A percentile compares a stretch with the other conserved stretches of the same genome.
Conservation (phyloP, 2,329 filamentous ascomycete genomes). For the Colletotrichum neosansevieriae region DNA sequence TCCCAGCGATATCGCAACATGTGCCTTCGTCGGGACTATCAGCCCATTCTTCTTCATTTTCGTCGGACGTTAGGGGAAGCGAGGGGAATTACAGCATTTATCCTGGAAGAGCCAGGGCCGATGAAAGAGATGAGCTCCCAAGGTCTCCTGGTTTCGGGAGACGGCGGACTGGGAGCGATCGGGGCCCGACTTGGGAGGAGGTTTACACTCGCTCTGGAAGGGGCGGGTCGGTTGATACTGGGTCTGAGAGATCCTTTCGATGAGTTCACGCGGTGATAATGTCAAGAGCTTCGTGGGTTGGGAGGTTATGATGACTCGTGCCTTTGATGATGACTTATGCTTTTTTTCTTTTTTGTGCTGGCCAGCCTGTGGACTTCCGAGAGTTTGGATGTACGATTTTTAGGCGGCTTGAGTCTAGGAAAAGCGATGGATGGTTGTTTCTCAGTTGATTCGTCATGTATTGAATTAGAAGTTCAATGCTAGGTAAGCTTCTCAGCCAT, state of each 20-base stretch:
- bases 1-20: slow-evolving; percentile 25
- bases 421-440: background rate
- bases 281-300: background rate
- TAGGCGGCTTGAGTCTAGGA: background rate
- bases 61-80: slow-evolving; percentile 9
- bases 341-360: background rate
- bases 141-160: slow-evolving; percentile 14
- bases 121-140: slow-evolving; percentile 20
- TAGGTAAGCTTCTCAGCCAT: no score
- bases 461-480: no score
- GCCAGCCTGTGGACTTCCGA: background rate
- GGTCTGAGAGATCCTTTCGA: slow-evolving; percentile 21
- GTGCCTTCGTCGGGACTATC: background rate
- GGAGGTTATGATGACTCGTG: slow-evolving; percentile 7
- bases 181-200: slow-evolving; percentile 30
- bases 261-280: background rate
- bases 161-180: background rate
- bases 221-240: slow-evolving; percentile 7
- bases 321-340: slow-evolving; percentile 2
- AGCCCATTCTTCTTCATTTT: background rate
- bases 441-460: background rate
- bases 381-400: background rate
- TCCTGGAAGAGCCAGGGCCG: background rate
- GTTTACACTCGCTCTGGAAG: slow-evolving; percentile 13
- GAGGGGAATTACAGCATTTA: slow-evolving; percentile 25